phyloP scores from a whole-genome alignment of 768 basidiomycete species.

The Rickenella mellea region DNA sequence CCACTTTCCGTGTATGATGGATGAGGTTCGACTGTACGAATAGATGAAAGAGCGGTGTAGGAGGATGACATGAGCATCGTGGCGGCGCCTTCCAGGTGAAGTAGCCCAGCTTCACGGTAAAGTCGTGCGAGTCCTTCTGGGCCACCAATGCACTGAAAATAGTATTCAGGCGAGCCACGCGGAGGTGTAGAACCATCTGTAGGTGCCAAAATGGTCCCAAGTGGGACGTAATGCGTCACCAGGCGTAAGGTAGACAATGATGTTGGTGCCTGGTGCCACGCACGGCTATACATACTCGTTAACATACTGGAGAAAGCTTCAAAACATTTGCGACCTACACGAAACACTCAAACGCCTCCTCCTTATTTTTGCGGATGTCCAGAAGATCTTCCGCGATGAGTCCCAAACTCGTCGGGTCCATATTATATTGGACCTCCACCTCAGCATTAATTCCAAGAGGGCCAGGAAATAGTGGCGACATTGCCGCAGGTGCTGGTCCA shows the following conservation, averaged over 20 bases:
- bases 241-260: constrained; percentile 74
- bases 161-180: constrained; percentile 51
- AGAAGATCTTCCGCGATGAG: constrained; percentile 60
- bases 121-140: constrained; percentile 59
- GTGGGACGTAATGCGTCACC: constrained; percentile 61
- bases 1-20: constrained; percentile 36
- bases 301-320: neutral
- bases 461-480: constrained; percentile 42
- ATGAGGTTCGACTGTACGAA: constrained; percentile 52
- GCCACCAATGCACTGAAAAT: constrained; percentile 59
- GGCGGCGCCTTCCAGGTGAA: constrained; percentile 76
- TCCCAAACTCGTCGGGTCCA: constrained; percentile 78
- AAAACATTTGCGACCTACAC: constrained; percentile 36
- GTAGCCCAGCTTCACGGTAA: constrained; percentile 68
- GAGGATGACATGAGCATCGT: constrained; percentile 62
- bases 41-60: constrained; percentile 68
- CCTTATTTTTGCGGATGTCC: constrained; percentile 66
- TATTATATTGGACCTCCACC: constrained; percentile 61
- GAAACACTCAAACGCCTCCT: constrained; percentile 76
- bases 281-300: constrained; percentile 40
- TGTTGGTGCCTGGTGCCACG: constrained; percentile 70
- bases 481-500: constrained; percentile 57
- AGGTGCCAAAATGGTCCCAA: constrained; percentile 26
- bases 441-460: constrained; percentile 29
- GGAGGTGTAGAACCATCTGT: constrained; percentile 22